A percentile compares a stretch with the other conserved stretches of the same genome.
Evolutionary conservation across 2,329 filamentous ascomycete species (phyloP).

Genomic region (Pestalotiopsis sp.): DNA sequence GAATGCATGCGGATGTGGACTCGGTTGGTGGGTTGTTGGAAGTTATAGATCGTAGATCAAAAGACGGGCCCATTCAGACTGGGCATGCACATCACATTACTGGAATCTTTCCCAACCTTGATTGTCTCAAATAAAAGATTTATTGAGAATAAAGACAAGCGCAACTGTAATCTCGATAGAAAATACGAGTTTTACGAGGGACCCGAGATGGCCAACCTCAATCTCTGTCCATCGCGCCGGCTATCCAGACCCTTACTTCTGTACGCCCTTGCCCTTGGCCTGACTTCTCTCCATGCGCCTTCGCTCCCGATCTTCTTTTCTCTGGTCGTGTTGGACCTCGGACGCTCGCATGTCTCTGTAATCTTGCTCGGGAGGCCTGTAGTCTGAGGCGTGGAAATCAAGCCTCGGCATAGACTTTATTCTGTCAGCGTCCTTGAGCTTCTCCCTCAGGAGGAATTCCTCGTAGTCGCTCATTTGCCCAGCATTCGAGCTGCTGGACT

Average conservation of each 20-base stretch:
- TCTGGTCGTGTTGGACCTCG: neutral
- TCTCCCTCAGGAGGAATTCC: neutral
- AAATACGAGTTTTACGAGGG: too few species aligned
- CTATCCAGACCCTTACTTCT: neutral
- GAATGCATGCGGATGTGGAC: too few species aligned
- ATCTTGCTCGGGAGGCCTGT: neutral
- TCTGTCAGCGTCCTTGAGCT: neutral
- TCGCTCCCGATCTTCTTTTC: neutral
- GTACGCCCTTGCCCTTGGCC: neutral
- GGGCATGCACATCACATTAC: too few species aligned
- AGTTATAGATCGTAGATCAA: too few species aligned
- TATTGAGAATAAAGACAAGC: too few species aligned
- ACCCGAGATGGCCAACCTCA: too few species aligned
- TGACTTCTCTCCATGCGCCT: neutral
- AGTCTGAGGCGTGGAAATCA: neutral
- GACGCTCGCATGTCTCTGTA: neutral
- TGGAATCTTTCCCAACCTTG: too few species aligned
- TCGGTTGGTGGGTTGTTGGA: too few species aligned
- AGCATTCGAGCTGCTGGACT: neutral
- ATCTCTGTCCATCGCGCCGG: too few species aligned
- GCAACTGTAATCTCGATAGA: too few species aligned
- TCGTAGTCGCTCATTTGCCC: neutral
- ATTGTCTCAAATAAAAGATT: too few species aligned
- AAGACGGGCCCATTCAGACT: too few species aligned
- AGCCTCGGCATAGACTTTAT: neutral